These are phyloP conservation scores for Platanus orientalis DNA, from an alignment of 164 flowering plant species.

Conservation along the genomic window DNA sequence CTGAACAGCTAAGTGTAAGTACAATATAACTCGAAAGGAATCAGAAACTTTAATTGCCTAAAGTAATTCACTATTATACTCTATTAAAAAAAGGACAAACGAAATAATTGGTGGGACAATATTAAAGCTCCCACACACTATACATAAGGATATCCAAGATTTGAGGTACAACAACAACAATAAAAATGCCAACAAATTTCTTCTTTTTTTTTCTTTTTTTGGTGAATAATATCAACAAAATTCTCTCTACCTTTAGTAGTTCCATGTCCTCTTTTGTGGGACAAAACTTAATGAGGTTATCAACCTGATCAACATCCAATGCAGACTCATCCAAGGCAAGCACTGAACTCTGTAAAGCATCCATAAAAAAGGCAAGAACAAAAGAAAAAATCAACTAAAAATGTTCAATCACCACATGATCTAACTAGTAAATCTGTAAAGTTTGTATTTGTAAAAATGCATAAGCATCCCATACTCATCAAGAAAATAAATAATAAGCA, in stretches of 20 bases:
- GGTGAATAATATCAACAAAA: too few relatives aligned
- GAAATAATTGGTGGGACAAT: background rate
- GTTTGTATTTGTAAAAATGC: background rate
- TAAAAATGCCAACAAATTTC: too few relatives aligned
- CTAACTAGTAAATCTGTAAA: background rate
- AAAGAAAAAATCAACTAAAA: background rate
- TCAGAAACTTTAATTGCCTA: background rate
- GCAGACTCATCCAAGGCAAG: constrained; percentile 87
- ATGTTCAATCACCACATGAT: background rate
- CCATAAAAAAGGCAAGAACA: constrained; percentile 4
- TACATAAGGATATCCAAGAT: background rate
- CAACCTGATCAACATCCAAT: constrained; percentile 89
- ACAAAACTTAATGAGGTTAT: constrained; percentile 90
- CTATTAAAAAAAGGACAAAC: constrained; percentile 1
- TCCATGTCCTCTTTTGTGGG: constrained; percentile 98
- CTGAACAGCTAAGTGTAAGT: constrained; percentile 36
- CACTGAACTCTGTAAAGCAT: constrained; percentile 57
- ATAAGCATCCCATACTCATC: too few relatives aligned
- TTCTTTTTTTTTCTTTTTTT: too few relatives aligned
- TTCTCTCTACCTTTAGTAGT: constrained; percentile 67
- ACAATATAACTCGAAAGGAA: constrained; percentile 10
- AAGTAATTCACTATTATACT: background rate
- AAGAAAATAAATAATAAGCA: too few relatives aligned
- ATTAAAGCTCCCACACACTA: background rate
- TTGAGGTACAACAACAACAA: background rate